Evolutionary conservation across 2,329 filamentous ascomycete species (phyloP).

Genomic region (Apiospora malaysiana): DNA sequence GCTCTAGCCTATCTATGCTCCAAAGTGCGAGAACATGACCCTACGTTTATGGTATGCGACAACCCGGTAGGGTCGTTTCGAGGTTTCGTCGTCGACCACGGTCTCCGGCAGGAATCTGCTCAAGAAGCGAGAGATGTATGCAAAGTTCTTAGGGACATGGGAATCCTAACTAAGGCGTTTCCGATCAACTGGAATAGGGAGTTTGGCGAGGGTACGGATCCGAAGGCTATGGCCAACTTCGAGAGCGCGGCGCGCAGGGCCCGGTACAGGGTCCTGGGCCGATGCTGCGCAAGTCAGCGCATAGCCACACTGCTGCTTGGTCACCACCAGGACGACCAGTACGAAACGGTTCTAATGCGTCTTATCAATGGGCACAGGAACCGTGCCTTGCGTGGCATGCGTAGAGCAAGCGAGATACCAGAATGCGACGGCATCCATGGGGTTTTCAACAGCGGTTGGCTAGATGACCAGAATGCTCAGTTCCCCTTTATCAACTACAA

Average conservation of each 20-base stretch:
- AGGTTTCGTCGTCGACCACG: constrained; percentile 63
- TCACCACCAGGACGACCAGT: constrained; percentile 90
- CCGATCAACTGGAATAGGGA: constrained; percentile 57
- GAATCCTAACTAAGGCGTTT: constrained; percentile 36
- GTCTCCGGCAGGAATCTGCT: constrained; percentile 57
- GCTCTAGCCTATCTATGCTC: constrained; percentile 80
- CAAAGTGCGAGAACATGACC: constrained; percentile 44
- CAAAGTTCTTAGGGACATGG: constrained; percentile 42
- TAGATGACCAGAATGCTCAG: constrained; percentile 50
- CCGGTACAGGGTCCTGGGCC: constrained; percentile 75
- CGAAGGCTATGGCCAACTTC: constrained; percentile 63
- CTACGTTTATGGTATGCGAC: constrained; percentile 49
- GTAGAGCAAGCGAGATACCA: constrained; percentile 70
- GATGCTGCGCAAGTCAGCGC: constrained; percentile 55
- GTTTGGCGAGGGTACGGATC: constrained; percentile 35
- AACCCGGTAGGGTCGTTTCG: constrained; percentile 48
- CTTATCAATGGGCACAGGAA: constrained; percentile 70
- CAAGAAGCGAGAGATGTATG: constrained; percentile 58
- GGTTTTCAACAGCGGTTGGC: constrained; percentile 68
- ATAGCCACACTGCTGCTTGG: constrained; percentile 74
- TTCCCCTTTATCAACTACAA: constrained; percentile 47
- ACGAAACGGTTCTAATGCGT: constrained; percentile 87
- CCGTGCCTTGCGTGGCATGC: constrained; percentile 77
- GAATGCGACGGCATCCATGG: constrained; percentile 81
- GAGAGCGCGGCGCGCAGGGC: constrained; percentile 77